Base-by-base conservation (phyloP, 306 rosid genomes). In the Cicer judaicum region DNA sequence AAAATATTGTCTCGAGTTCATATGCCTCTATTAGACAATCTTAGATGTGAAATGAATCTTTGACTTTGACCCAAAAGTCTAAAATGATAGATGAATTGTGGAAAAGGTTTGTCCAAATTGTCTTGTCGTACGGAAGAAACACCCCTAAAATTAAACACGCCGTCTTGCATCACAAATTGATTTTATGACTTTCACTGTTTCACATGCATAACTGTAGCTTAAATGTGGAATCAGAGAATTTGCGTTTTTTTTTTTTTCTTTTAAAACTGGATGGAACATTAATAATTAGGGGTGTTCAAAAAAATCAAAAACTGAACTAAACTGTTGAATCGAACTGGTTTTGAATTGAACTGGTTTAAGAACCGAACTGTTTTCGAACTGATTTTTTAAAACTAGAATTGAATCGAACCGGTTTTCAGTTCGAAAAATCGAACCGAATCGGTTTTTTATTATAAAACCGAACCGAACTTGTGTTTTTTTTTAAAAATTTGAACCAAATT, bases 111-210 rank as follows among this genome's bases (percentile, higher is more conserved):
- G 10, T 19, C 47, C 64, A 21, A 21, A n/a, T 41, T n/a, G 61
- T 41, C 3, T 49, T 56, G 71, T 60, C 71, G 34, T 11, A 38
- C 46, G 38, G 44, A 44, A 55, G 63, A 55, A 41, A 50, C 77
- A 12, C 68, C 54, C 36, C 61, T n/a, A 39, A 49, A 16, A 54
- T 8, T 7, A 19, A 55, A 54, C 7, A 14, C 39, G 39, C 61
- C 15, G 12, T 53, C 56, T n/a, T 11, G 68, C 29, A 1, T 46
- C 42, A 19, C 21, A 39, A 21, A 40, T n/a, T 0, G 11, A 14
- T 11, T 44, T 59, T 44, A 13, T 60, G 54, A 41, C 57, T 9
- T 49, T 13, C 18, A 7, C 16, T 60, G 43, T 50, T 50, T 44
- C 70, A 36, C 68, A 43, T 52, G 59, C 40, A 12, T 36, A 54